Base-by-base conservation (phyloP, 2,329 filamentous ascomycete species). In the Cercospora sp. region DNA sequence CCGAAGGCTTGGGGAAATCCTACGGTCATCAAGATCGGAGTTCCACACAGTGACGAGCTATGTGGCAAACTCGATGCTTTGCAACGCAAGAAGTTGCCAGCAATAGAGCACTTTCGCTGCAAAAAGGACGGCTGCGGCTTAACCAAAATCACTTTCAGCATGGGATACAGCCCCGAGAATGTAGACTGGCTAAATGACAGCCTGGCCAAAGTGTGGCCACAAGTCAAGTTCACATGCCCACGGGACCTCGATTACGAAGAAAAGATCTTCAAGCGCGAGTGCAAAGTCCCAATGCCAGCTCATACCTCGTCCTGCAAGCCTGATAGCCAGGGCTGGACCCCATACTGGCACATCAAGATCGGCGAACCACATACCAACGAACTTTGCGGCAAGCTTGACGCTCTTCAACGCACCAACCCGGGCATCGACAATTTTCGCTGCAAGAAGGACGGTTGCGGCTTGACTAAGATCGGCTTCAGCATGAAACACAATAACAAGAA, bases 291-390 rank as follows among this genome's bases (percentile, higher is more conserved):
- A 23, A 20, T 23, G 20, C 0, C 53, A 16, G 28, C 28, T 9
- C 18, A 57, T 6, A 57, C 53, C 23, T n/a, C 20, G 2, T 16
- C 28, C 53, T 57, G 53, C 53, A 57, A 57, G 23, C 53, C 53
- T n/a, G 13, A 26, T 9, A 23, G 7, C 12, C 53, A 30, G 23
- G 53, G 53, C 3, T 57, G 5, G 26, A n/a, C 23, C 12, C n/a
- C 18, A 0, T 30, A 30, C 53, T 59, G 55, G 55, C 55, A n/a
- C 55, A 61, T 61, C 59, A 61, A 48, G 33, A 61, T 61, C 5
- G 59, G 33, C n/a, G 33, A 26, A 8, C 48, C 48, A 9, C 28
- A 61, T 13, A 26, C 18, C 20, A 28, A 61, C n/a, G 59, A 61
- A 23, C 31, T 42, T 12, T 45, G 59, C 12, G 28, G 55, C 28